Evolutionary conservation across 495 filamentous ascomycete species (phyloP), one percentile per base, ranked within the genome.

Genomic region (Copromyces sp.): DNA sequence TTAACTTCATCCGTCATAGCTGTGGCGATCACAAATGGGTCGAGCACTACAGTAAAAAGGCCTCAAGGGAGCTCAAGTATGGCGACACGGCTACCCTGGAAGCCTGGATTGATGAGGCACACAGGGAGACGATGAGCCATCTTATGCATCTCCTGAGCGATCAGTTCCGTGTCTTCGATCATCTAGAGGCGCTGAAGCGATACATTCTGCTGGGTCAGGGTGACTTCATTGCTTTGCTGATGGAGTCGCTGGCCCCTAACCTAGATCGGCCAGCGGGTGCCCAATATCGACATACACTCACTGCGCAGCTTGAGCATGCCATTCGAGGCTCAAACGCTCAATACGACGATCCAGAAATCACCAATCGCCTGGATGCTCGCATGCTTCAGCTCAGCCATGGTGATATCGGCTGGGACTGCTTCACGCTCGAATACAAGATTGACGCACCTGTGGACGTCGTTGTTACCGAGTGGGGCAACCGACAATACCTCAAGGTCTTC

Each of bases 391-490:
- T 97, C 68, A 93, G 91, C 69, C 94, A 97, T 79, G 96, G 96
- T 71, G 95, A 99, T 76, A 98, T 97, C 69, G 96, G 96, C 73
- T 99, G 96, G 96, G 96, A 99, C 80, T 97, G 95, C 81, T 99
- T 99, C 82, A 99, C 96, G 1, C 87, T 99, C 39, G 96, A 99
- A 80, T 99, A 99, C 83, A 97, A 97, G 81, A 94, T 98, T 72
- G 95, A 98, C 78, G 93, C 95, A 9, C 96, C 96, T 0, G 93
- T 98, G 35, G 96, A 99, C 78, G 95, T 98, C 70, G 94, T 99
- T 70, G 94, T 99, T 14, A 98, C 95, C 1, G 92, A 94, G 1
- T 97, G 93, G 88, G 94, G 92, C 42, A 95, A 92, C 71, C 93
- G 93, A 3, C 94, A 98, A 78, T 99, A 99, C 80, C 90, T 99